Evolutionary conservation across 192 early-diverging fungal genomes (phyloP).

Genomic region (Backusella tarrabulga): DNA sequence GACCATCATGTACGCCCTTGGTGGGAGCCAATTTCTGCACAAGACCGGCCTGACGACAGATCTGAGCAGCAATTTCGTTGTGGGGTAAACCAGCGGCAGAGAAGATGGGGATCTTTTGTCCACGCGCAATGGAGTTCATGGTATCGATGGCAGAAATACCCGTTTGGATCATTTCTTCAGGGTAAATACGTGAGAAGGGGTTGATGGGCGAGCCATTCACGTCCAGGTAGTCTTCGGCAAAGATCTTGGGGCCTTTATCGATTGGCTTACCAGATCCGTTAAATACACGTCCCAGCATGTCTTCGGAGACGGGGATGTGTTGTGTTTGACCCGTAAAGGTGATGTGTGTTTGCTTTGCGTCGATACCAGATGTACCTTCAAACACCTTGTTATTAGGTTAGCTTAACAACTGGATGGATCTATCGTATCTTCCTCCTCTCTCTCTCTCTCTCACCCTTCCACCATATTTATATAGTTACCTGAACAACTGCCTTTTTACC

Average conservation of each 20-base stretch:
- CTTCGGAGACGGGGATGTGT: conserved; percentile 97
- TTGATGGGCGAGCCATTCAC: conserved; percentile 98
- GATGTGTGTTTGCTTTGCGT: conserved; percentile 93
- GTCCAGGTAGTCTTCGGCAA: conserved; percentile 98
- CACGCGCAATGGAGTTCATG: conserved; percentile 99
- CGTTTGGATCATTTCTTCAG: conserved; percentile 99
- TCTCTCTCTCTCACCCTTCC: too few species aligned
- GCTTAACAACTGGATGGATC: background rate
- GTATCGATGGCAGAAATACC: conserved; percentile 99
- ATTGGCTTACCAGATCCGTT: conserved; percentile 99
- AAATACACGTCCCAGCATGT: conserved; percentile 99
- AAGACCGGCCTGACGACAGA: conserved; percentile 97
- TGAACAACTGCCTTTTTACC: conserved; percentile 96
- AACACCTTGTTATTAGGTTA: conserved; percentile 59
- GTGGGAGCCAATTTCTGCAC: conserved; percentile 83
- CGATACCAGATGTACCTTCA: conserved; percentile 95
- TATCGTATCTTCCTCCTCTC: background rate
- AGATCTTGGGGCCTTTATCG: conserved; percentile 98
- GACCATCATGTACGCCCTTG: conserved; percentile 93
- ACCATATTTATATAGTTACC: conserved; percentile 41
- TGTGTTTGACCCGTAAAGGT: conserved; percentile 95
- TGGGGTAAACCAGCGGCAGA: conserved; percentile 97
- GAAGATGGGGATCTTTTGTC: conserved; percentile 99
- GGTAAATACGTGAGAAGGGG: conserved; percentile 98
- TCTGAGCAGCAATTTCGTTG: conserved; percentile 99